These are phyloP conservation scores for Globisporangium spiculum DNA, from an alignment of 352 stramenopile species.

Conservation along the genomic window DNA sequence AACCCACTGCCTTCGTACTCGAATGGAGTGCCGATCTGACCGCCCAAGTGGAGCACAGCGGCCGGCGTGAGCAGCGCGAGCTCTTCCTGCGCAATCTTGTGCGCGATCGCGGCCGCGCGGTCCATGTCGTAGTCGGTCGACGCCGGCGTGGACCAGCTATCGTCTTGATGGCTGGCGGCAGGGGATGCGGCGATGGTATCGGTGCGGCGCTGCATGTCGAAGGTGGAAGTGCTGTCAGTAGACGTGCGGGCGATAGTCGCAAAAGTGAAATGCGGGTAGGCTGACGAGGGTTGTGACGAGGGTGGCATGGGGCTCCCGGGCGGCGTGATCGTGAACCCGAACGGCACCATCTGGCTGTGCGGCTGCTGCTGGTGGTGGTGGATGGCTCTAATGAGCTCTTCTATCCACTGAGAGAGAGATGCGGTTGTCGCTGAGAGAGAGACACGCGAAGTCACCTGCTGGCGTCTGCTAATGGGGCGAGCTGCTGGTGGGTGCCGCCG, in stretches of 20 bases:
- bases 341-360: slow-evolving; percentile 13
- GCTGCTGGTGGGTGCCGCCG: neutral
- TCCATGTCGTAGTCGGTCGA: slow-evolving; percentile 13
- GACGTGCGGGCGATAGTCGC: neutral
- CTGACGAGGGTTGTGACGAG: neutral
- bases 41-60: neutral
- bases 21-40: slow-evolving; percentile 1
- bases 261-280: slow-evolving; percentile 4
- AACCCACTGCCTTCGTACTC: slow-evolving; percentile 7
- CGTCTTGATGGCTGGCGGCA: neutral
- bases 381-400: neutral
- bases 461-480: neutral
- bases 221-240: neutral
- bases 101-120: slow-evolving; percentile 14
- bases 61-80: slow-evolving; percentile 8
- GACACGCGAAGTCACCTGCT: neutral
- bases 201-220: slow-evolving; percentile 13
- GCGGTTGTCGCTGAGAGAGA: slow-evolving; percentile 3
- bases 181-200: slow-evolving; percentile 12
- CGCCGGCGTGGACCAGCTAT: slow-evolving; percentile 12
- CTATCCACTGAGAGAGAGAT: neutral
- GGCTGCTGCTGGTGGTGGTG: neutral
- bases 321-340: slow-evolving; percentile 22
- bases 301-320: slow-evolving; percentile 4
- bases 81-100: slow-evolving; percentile 18